Conservation (phyloP, 148 eudicot species). For the Oxyria digyna region DNA sequence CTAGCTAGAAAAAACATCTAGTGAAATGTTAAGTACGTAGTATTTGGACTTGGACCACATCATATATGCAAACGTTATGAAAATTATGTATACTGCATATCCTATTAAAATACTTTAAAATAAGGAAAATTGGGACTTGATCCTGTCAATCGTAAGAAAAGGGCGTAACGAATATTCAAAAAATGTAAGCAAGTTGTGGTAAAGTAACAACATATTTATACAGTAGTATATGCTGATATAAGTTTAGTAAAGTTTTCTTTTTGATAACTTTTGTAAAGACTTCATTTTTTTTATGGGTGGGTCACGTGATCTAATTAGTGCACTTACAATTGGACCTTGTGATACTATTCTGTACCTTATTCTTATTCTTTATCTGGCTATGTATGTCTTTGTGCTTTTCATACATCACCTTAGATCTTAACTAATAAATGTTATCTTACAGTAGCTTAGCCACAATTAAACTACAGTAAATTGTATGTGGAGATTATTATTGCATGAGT, state of each 20-base stretch:
- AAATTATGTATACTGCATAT: background rate
- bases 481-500: too few relatives aligned
- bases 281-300: background rate
- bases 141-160: background rate
- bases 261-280: background rate
- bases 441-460: too few relatives aligned
- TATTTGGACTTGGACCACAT: too few relatives aligned
- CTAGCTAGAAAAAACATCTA: too few relatives aligned
- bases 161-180: slow-evolving; percentile 8
- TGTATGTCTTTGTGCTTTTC: background rate
- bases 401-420: background rate
- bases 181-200: background rate
- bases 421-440: background rate
- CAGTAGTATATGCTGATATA: background rate
- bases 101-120: background rate
- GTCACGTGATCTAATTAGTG: background rate
- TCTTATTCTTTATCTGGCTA: too few relatives aligned
- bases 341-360: slow-evolving; percentile 6
- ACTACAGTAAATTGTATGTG: too few relatives aligned
- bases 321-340: background rate
- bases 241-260: background rate
- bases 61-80: too few relatives aligned
- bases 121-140: background rate
- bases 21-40: too few relatives aligned
- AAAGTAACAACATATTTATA: slow-evolving; percentile 4